Evolutionary conservation across 1,139 yeast genomes (phyloP).

Genomic region (Suhomyces maxii): DNA sequence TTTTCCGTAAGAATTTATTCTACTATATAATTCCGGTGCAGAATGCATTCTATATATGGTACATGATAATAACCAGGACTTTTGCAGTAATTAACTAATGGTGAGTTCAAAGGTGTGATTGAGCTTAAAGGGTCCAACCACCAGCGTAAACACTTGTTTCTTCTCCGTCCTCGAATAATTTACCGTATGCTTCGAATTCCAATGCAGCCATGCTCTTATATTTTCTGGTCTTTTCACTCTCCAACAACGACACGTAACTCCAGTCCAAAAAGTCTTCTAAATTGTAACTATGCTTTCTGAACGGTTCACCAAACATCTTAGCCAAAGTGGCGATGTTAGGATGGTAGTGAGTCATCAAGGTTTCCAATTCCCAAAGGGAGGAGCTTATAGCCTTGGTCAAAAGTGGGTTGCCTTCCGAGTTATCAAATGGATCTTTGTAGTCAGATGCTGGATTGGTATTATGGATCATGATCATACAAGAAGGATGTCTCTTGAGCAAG

Average conservation of each 20-base stretch:
- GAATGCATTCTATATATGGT: too few species aligned
- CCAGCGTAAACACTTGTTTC: constrained; percentile 14
- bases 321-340: constrained; percentile 95
- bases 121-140: constrained; percentile 16
- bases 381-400: constrained; percentile 78
- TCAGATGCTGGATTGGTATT: constrained; percentile 35
- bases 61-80: too few species aligned
- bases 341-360: constrained; percentile 85
- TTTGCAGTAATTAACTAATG: too few species aligned
- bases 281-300: constrained; percentile 80
- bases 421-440: constrained; percentile 68
- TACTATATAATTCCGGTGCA: too few species aligned
- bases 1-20: too few species aligned
- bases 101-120: too few species aligned
- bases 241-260: constrained; percentile 73
- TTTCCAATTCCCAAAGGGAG: constrained; percentile 88
- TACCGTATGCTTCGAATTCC: constrained; percentile 67
- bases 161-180: constrained; percentile 30
- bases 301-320: constrained; percentile 83
- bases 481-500: constrained; percentile 84
- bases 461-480: constrained; percentile 89
- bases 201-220: constrained; percentile 73
- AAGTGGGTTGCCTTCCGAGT: constrained; percentile 68
- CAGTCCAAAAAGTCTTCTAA: constrained; percentile 95
- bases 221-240: constrained; percentile 70